Base-by-base conservation (phyloP, 768 basidiomycete species). In the Termitomyces sp. region DNA sequence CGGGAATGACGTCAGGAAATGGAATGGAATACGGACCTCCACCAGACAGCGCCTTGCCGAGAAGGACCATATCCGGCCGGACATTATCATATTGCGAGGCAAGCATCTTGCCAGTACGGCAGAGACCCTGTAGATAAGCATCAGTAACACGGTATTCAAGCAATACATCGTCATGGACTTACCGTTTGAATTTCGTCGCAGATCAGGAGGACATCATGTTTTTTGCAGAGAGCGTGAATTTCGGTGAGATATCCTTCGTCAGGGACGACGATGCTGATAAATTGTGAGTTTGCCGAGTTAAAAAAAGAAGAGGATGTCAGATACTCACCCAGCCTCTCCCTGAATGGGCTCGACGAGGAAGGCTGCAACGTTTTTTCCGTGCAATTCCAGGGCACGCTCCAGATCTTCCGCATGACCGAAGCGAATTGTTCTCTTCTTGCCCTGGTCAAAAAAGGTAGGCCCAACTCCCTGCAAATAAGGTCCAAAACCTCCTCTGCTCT, bases 171-270 rank as follows among this genome's bases (percentile, higher is more conserved):
- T 32, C 48, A n/a, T 19, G 57, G 70, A 43, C 76, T 54, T 55
- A 91, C 91, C 41, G 97, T 98, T 72, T 99, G 97, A 60, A 99
- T 94, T 71, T 99, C 97, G 63, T 99, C 97, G 63, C 93, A 95
- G 66, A 99, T 98, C 35, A 99, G 77, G n/a, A 99, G 78, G 0
- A 94, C 93, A 48, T 96, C 93, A 72, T 95, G 84, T 71, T 90
- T 83, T 75, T 89, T 89, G 81, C 97, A 99, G 27, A 98, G 78
- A 52, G 80, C 85, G 51, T 86, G 85, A 27, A 87, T 87, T 61
- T 84, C 74, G 30, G 81, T 68, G 39, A 99, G 80, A 72, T 99
- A 99, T 5, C 94, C 94, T 8, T 80, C 78, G 1, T 88, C 86
- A 0, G 97, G 97, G 11, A 98, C 91, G 57, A 98, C 85, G 62